Conservation (phyloP, 306 rosid genomes). For the Vicia faba region DNA sequence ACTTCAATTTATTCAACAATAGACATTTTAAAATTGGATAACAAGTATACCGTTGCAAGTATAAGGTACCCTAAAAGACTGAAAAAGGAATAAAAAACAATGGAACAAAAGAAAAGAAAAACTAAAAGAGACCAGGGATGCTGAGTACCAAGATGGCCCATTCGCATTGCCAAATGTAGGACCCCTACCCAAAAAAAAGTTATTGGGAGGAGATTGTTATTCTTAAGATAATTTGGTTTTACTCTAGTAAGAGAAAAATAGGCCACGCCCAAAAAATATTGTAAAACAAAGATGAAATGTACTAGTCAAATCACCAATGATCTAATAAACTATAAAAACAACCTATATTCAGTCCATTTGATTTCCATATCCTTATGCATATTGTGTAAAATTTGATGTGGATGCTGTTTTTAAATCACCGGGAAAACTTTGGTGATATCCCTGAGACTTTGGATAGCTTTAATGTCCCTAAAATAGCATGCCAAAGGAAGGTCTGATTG, state of each 20-base stretch:
- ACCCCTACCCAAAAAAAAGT: slow-evolving; percentile 15
- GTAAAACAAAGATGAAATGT: slow-evolving; percentile 16
- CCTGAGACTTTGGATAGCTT: slow-evolving; percentile 12
- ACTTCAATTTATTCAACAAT: neutral
- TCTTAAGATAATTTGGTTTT: slow-evolving; percentile 11
- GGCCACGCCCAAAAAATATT: slow-evolving; percentile 2
- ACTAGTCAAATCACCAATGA: slow-evolving; percentile 12
- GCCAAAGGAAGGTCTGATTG: slow-evolving; percentile 31
- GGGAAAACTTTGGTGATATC: slow-evolving; percentile 8
- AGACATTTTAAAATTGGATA: slow-evolving; percentile 1
- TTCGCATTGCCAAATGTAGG: slow-evolving; percentile 6
- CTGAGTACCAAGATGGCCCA: slow-evolving; percentile 4
- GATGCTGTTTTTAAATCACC: slow-evolving; percentile 17
- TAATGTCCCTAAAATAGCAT: slow-evolving; percentile 21
- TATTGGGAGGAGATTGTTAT: slow-evolving; percentile 16
- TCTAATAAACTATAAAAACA: slow-evolving; percentile 30
- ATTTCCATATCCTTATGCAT: slow-evolving; percentile 8
- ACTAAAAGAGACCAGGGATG: neutral
- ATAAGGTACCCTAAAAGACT: slow-evolving; percentile 16
- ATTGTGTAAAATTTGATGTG: neutral
- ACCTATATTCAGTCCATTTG: slow-evolving; percentile 13
- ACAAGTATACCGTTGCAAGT: neutral
- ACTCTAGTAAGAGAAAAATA: slow-evolving; percentile 14
- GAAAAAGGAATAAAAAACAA: neutral
- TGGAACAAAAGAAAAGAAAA: slow-evolving; percentile 1